phyloP scores from a whole-genome alignment of 2,329 filamentous ascomycete species.

The Myriangium duriaei region DNA sequence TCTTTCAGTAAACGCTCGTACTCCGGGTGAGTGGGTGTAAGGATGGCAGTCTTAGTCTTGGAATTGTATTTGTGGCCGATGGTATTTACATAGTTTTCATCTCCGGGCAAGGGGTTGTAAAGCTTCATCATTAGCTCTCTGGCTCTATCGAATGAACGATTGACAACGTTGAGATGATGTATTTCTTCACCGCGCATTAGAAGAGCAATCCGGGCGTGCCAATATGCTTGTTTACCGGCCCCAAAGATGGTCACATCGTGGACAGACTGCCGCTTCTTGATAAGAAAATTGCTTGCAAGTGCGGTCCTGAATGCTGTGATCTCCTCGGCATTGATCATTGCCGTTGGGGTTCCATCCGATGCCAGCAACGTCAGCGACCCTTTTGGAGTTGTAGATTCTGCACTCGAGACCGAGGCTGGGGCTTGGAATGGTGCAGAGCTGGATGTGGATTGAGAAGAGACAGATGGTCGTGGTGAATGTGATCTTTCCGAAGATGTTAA shows the following conservation, averaged over 20 bases:
- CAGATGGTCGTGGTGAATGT: conserved; percentile 13
- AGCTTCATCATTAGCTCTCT: conserved; percentile 41
- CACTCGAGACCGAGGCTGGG: conserved; percentile 19
- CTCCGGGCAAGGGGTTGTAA: conserved; percentile 33
- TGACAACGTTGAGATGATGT: conserved; percentile 71
- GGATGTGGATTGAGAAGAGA: conserved; percentile 16
- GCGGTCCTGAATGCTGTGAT: conserved; percentile 59
- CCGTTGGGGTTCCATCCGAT: conserved; percentile 40
- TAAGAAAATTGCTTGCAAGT: conserved; percentile 49
- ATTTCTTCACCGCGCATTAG: conserved; percentile 58
- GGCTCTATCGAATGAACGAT: conserved; percentile 53
- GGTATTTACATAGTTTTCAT: conserved; percentile 22
- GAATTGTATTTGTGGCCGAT: conserved; percentile 27
- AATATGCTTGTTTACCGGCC: conserved; percentile 81
- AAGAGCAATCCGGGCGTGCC: conserved; percentile 79
- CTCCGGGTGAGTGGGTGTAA: conserved; percentile 60
- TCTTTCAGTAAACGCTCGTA: conserved; percentile 55
- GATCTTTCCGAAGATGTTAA: conserved; percentile 7
- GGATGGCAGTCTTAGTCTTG: conserved; percentile 49
- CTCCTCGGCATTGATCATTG: conserved; percentile 54
- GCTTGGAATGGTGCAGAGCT: conserved; percentile 12
- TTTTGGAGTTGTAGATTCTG: conserved; percentile 23
- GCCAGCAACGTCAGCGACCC: conserved; percentile 48
- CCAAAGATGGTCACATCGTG: conserved; percentile 76
- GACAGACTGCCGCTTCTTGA: conserved; percentile 52